Evolutionary conservation across 495 filamentous ascomycete species (phyloP).

Genomic region (Neurospora sp.): DNA sequence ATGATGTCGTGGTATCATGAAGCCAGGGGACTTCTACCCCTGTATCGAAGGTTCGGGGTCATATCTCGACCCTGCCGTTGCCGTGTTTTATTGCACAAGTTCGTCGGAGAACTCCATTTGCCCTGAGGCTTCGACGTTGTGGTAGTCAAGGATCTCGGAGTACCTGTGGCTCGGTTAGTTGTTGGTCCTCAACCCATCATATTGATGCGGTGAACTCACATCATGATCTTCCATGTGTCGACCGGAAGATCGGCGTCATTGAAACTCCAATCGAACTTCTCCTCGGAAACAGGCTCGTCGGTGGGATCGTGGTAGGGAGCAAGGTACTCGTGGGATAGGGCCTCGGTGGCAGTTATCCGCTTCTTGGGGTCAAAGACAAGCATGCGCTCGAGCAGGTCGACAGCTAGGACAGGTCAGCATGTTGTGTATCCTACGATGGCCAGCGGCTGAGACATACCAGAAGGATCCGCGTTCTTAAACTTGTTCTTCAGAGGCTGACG

Average conservation of each 20-base stretch:
- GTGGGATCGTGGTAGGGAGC: slow-evolving; percentile 94
- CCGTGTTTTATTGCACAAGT: slow-evolving; percentile 26
- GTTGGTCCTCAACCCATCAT: not conserved
- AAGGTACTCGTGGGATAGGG: slow-evolving; percentile 85
- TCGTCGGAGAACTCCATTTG: slow-evolving; percentile 18
- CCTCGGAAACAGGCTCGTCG: slow-evolving; percentile 89
- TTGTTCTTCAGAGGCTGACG: slow-evolving; percentile 81
- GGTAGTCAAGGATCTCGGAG: slow-evolving; percentile 97
- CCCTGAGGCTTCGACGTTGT: slow-evolving; percentile 68
- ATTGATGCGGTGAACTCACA: slow-evolving; percentile 46
- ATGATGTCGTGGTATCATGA: slow-evolving; percentile 12
- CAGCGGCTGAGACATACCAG: slow-evolving; percentile 43
- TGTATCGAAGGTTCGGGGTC: not conserved
- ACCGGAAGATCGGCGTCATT: slow-evolving; percentile 96
- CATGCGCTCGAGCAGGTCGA: slow-evolving; percentile 93
- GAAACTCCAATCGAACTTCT: slow-evolving; percentile 99
- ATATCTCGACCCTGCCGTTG: not conserved
- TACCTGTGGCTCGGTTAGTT: slow-evolving; percentile 53
- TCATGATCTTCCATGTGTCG: slow-evolving; percentile 99
- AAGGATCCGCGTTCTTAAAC: slow-evolving; percentile 92
- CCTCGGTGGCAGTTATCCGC: slow-evolving; percentile 74
- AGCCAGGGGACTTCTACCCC: slow-evolving; percentile 5
- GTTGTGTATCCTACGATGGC: not conserved
- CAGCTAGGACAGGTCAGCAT: slow-evolving; percentile 44
- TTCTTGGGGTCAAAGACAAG: slow-evolving; percentile 94